Evolutionary conservation across 75 land plant species (phyloP), one percentile per base, ranked within the genome.

Genomic region (Sequoiadendron giganteum): DNA sequence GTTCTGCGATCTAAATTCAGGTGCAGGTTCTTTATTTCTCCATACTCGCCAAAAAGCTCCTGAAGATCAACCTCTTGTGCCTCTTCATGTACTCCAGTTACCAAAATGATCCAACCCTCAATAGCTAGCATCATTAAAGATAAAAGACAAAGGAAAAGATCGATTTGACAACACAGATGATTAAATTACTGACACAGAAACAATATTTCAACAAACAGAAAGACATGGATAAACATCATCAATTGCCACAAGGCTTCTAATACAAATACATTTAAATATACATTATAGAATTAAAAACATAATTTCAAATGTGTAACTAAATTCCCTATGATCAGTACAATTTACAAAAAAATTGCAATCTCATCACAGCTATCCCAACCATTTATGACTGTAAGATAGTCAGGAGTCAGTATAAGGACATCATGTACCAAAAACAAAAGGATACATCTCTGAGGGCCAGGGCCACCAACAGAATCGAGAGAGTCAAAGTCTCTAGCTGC

Each of bases 1-100:
- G 99, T 98, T 61, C 99, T 95, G 3, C 99, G 97, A 87, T 98
- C 99, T 73, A 98, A 94, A 93, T 98, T 98, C 47, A 98, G 90
- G 89, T 98, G 99, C 90, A 98, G 90, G 82, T 95, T 98, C 90
- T 97, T 98, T 83, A 98, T 91, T 84, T 94, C 95, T 75, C 99
- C 99, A 90, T 81, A 95, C 61, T 98, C 99, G 45, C 98, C 94
- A 92, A 98, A 98, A 3, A 91, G 88, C 89, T 92, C 98, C 10
- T 94, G 97, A 1, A 98, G 93, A 89, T 98, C 99, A 87, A 97
- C 99, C 79, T 98, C 99, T 85, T 97, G 99, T 52, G 99, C 99
- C 86, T 98, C 99, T 89, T 95, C 99, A 86, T 98, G 99, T 2
- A 98, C 99, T 84, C 99, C 99, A 88, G 97, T 97, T 8, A 97